phyloP scores from a whole-genome alignment of 2,329 filamentous ascomycete genomes.

The Celoporthe dispersa region DNA sequence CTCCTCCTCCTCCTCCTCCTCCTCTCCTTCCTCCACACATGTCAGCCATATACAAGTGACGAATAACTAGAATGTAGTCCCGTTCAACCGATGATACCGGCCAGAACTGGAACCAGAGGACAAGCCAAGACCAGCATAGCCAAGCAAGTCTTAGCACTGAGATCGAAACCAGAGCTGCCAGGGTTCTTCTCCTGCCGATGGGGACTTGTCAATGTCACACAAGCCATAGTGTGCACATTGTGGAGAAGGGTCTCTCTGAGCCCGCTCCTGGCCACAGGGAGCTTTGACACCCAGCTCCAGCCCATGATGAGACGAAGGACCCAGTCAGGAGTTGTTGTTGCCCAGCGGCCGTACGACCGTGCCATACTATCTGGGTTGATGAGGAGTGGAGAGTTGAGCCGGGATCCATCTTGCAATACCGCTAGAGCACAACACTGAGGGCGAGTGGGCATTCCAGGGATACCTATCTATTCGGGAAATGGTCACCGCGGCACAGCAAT shows the following conservation, averaged over 20 bases:
- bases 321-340: constrained; percentile 6
- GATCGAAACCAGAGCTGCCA: too few relatives aligned
- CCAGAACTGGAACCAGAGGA: neutral
- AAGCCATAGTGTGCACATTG: neutral
- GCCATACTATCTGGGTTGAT: neutral
- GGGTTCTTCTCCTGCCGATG: neutral
- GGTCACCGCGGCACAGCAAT: neutral
- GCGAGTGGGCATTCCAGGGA: neutral
- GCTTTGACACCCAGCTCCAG: constrained; percentile 1
- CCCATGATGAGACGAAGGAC: constrained; percentile 3
- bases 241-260: neutral
- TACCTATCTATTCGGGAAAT: neutral
- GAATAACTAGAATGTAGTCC: neutral
- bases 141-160: neutral
- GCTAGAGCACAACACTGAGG: neutral
- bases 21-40: neutral
- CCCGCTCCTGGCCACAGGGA: neutral
- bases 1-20: neutral
- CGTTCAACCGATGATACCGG: neutral
- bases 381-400: neutral
- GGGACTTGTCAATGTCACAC: constrained; percentile 1
- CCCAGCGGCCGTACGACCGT: neutral
- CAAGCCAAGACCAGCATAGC: neutral
- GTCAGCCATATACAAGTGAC: neutral
- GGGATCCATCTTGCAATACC: neutral